phyloP scores from a whole-genome alignment of 2,329 filamentous ascomycete species.

The Pyricularia grisea region DNA sequence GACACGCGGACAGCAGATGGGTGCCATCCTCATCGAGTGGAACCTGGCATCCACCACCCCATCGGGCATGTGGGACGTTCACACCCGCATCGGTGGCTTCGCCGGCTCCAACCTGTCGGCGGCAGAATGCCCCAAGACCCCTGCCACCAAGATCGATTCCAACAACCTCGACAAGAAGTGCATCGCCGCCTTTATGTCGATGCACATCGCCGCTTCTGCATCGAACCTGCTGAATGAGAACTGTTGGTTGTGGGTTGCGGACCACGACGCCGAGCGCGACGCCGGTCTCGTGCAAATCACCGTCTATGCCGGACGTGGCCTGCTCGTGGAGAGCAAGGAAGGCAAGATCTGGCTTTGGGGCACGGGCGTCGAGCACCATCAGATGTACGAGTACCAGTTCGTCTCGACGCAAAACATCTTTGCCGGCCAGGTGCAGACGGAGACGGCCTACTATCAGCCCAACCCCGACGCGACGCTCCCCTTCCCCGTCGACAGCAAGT shows the following conservation, averaged over 20 bases:
- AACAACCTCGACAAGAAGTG: constrained; percentile 19
- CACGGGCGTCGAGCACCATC: constrained; percentile 50
- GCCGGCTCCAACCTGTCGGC: constrained; percentile 59
- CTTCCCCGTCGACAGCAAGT: constrained; percentile 30
- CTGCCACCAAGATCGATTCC: constrained; percentile 18
- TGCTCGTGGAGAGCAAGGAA: constrained; percentile 24
- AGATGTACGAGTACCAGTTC: constrained; percentile 56
- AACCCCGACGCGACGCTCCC: constrained; percentile 43
- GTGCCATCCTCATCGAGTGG: constrained; percentile 63
- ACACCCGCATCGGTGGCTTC: constrained; percentile 64
- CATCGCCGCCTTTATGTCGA: constrained; percentile 27
- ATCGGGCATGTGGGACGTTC: constrained; percentile 62
- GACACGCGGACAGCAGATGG: constrained; percentile 54
- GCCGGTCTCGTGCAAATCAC: constrained; percentile 18
- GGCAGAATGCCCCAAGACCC: constrained; percentile 52
- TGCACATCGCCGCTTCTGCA: constrained; percentile 27
- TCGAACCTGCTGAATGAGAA: constrained; percentile 35
- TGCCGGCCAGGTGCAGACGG: constrained; percentile 53
- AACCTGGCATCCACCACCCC: constrained; percentile 46
- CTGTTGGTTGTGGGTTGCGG: constrained; percentile 31
- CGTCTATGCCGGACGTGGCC: constrained; percentile 20
- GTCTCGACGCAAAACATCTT: constrained; percentile 46
- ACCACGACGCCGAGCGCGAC: constrained; percentile 35
- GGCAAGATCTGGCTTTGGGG: constrained; percentile 47
- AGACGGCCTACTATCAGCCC: constrained; percentile 59